Base-by-base conservation (phyloP, 352 stramenopile genomes). In the Blastocystis hominis region DNA sequence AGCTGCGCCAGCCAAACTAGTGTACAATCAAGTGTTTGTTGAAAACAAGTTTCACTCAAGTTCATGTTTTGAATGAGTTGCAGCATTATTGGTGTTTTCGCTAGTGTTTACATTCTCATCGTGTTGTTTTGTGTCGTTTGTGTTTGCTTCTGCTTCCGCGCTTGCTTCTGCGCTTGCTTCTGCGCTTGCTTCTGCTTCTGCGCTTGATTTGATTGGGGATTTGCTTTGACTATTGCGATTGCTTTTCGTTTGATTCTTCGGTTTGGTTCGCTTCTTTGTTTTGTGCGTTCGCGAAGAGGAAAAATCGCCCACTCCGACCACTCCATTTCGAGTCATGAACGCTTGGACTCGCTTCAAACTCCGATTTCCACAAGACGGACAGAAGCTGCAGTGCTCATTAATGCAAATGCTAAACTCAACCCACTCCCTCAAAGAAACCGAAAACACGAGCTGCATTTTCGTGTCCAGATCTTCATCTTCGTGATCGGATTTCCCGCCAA, bases 261-360 rank as follows among this genome's bases (percentile, higher is more conserved):
- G 24, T 30, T 30, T 30, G 24, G 24, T 30, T 30, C 44, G 54
- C 15, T 66, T 64, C 55, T 40, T 66, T 15, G 24, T 64, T 44
- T 66, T 20, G 15, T 38, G 5, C 46, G 53, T 34, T 72, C 62
- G 20, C 7, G 30, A 44, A 40, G 72, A 53, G 47, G 44, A 36
- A 64, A 84, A 84, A 40, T 84, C 72, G 20, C 72, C 72, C 7
- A 84, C 46, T 24, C 72, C 72, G 20, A 84, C 72, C 2, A 84
- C 38, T 2, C 72, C 72, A 13, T 66, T 42, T 20, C 46, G 66
- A 4, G 50, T 84, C 36, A 84, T 68, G 47, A 84, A 56, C 4
- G 55, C 72, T n/a, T 84, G 72, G 7, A 84, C 72, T n/a, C 72
- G 72, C 36, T 66, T 64, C 53, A 84, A 47, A 84, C 72, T 84